Evolutionary conservation across 208 protist genomes (phyloP), one percentile per base, ranked within the genome.

Genomic region (Acanthamoeba lugdunensis): DNA sequence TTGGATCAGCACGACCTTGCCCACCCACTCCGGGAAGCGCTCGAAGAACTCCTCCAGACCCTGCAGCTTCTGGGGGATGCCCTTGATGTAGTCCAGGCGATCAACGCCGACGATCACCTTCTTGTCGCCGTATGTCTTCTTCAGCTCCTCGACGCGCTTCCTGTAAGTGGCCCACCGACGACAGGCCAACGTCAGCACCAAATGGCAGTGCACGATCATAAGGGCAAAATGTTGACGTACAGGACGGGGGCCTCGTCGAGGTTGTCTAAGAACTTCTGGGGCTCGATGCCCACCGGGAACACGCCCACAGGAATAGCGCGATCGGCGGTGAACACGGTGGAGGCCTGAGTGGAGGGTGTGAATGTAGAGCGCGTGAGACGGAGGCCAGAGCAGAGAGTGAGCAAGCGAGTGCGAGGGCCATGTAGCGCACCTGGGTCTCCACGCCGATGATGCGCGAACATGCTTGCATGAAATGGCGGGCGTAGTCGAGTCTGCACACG

Each of bases 71-170:
- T 97, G 95, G 9, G 94, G 95, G 33, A 98, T 90, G 67, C 96
- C 97, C 84, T 97, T 98, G 89, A 97, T 98, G 41, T 93, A 93
- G 79, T 97, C 96, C 13, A 97, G 71, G 9, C 95, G 94, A 93
- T 98, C 96, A 48, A 96, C 81, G 67, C 97, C 96, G 33, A 98
- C 45, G n/a, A 98, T 75, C 21, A 98, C 94, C 41, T 94, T 97
- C 91, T 92, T 65, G 56, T 95, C 67, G 33, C 33, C 33, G 33
- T 37, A 37, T 37, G 33, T 37, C 33, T 37, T 37, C 33, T 92
- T 94, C 91, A 94, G 97, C 92, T 45, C 65, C 16, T 7, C 5
- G 41, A 7, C n/a, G 54, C 33, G 13, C 50, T 23, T 28, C 4
- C 0, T 7, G 6, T 16, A 9, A 1, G 48, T 48, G 45, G 45